Evolutionary conservation across 2,329 filamentous ascomycete genomes (phyloP).

Genomic region (Penicillium sp.): DNA sequence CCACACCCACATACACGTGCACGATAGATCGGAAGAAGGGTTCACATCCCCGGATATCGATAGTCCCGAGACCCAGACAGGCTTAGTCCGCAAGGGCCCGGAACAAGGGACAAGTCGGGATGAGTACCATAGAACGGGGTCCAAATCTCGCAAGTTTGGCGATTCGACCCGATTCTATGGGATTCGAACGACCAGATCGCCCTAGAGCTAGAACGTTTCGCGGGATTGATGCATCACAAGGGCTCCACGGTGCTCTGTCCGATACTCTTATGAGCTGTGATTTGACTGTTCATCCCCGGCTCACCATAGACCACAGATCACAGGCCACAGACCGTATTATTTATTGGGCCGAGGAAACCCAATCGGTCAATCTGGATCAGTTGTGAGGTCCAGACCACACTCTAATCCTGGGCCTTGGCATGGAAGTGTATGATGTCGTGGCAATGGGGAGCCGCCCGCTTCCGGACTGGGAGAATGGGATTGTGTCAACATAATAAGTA

Average conservation of each 20-base stretch:
- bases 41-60: not conserved
- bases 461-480: not conserved
- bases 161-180: conserved; percentile 8
- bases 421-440: not conserved
- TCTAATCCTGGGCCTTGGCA: not conserved
- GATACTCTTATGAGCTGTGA: not conserved
- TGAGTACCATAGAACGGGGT: not conserved
- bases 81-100: not conserved
- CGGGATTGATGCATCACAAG: not conserved
- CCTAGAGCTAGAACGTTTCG: not conserved
- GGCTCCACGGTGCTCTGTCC: not conserved
- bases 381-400: not conserved
- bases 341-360: not conserved
- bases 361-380: not conserved
- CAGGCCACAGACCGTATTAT: too few species aligned
- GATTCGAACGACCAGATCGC: not conserved
- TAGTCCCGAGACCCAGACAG: not conserved
- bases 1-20: too few species aligned
- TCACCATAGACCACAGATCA: not conserved
- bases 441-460: not conserved
- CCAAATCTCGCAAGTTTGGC: not conserved
- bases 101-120: not conserved
- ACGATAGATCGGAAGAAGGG: not conserved
- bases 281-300: not conserved
- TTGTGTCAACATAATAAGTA: not conserved